Conservation (phyloP, 129 eudicot species). For the Flaveria bidentis region DNA sequence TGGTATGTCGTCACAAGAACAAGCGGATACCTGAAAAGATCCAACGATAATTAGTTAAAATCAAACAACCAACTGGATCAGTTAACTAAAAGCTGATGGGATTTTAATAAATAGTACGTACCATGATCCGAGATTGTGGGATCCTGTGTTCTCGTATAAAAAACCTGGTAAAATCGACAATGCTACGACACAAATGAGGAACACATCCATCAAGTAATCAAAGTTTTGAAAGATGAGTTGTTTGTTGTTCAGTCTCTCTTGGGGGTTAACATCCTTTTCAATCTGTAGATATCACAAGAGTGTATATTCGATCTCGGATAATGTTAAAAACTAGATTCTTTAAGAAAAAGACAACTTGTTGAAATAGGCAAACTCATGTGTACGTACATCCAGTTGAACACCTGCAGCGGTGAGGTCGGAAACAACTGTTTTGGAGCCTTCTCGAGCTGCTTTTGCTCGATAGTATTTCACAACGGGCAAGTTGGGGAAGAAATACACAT, state of each 20-base stretch:
- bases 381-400: not conserved
- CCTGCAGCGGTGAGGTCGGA: constrained; percentile 1
- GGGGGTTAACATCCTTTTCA: not conserved
- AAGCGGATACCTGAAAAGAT: constrained; percentile 48
- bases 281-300: not conserved
- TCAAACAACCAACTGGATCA: not conserved
- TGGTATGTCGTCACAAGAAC: constrained; percentile 60
- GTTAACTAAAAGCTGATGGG: not conserved
- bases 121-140: constrained; percentile 19
- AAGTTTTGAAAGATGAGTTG: constrained; percentile 2
- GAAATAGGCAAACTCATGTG: not conserved
- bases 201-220: constrained; percentile 11
- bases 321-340: not conserved
- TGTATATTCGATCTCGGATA: not conserved
- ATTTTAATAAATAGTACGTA: not conserved
- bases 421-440: constrained; percentile 13
- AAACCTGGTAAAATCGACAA: constrained; percentile 11
- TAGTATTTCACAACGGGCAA: constrained; percentile 12
- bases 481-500: constrained; percentile 8
- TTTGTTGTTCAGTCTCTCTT: constrained; percentile 9
- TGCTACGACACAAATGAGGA: constrained; percentile 6
- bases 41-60: not conserved
- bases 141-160: constrained; percentile 9
- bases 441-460: constrained; percentile 23
- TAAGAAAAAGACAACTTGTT: not conserved